phyloP scores from a whole-genome alignment of 805 yeast genomes.

The Yamadazyma olivae region DNA sequence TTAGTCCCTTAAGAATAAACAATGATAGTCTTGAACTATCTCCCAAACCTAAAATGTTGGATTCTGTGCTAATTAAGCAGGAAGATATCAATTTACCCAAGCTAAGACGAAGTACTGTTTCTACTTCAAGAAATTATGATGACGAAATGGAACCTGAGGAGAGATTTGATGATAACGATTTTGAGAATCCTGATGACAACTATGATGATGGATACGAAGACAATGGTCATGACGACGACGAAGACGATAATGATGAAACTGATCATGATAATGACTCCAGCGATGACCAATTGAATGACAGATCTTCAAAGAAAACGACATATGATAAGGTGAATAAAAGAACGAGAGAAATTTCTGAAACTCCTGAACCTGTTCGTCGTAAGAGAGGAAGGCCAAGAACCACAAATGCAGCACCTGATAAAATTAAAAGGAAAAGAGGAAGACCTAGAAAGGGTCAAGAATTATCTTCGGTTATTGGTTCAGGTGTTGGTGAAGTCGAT shows the following conservation, averaged over 20 bases:
- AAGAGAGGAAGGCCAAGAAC: constrained; percentile 5
- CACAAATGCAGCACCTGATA: not conserved
- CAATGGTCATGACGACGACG: not conserved
- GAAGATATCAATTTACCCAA: constrained; percentile 15
- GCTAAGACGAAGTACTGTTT: constrained; percentile 7
- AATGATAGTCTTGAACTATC: not conserved
- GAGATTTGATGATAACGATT: not conserved
- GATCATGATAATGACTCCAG: not conserved
- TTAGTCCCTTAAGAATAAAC: constrained; percentile 8
- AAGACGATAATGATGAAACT: not conserved
- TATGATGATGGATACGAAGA: not conserved
- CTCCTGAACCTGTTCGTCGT: not conserved
- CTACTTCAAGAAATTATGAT: not conserved
- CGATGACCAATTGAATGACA: constrained; percentile 4
- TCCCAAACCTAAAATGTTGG: constrained; percentile 15
- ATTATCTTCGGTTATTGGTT: not conserved
- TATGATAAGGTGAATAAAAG: too few relatives aligned
- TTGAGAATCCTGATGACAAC: constrained; percentile 18
- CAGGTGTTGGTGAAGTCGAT: not conserved
- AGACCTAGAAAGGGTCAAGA: constrained; percentile 12
- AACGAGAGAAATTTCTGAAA: not conserved
- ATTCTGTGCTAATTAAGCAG: constrained; percentile 23
- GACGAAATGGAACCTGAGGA: not conserved
- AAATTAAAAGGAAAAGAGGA: constrained; percentile 7
- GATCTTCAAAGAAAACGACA: too few relatives aligned